Conservation (phyloP, 2,329 filamentous ascomycete genomes). For the Xylariaceae sp. region DNA sequence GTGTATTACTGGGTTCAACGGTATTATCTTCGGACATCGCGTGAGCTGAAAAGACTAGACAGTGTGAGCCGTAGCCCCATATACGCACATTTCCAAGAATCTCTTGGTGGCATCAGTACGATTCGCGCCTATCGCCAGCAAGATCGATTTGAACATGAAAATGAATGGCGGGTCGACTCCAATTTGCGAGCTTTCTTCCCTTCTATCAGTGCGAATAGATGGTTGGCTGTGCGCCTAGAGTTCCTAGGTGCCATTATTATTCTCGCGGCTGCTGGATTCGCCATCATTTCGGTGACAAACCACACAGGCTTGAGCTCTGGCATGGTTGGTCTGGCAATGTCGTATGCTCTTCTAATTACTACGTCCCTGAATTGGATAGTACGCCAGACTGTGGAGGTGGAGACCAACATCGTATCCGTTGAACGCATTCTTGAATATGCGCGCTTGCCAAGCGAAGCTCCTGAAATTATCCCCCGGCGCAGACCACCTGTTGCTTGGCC, state of each 20-base stretch:
- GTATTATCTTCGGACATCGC: conserved; percentile 94
- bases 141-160: conserved; percentile 82
- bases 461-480: conserved; percentile 86
- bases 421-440: conserved; percentile 97
- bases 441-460: conserved; percentile 84
- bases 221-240: conserved; percentile 91
- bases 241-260: conserved; percentile 96
- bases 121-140: conserved; percentile 94
- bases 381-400: conserved; percentile 97
- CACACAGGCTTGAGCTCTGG: conserved; percentile 65
- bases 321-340: conserved; percentile 89
- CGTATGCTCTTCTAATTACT: conserved; percentile 94
- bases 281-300: conserved; percentile 74
- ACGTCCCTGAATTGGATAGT: conserved; percentile 99
- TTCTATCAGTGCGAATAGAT: conserved; percentile 89
- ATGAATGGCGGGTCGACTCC: conserved; percentile 95
- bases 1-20: conserved; percentile 93
- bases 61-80: conserved; percentile 95
- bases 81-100: conserved; percentile 98
- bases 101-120: conserved; percentile 87
- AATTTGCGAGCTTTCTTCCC: conserved; percentile 95
- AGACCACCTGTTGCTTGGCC: conserved; percentile 91
- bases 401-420: conserved; percentile 99
- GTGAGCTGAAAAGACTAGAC: conserved; percentile 93
- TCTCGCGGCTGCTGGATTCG: conserved; percentile 76